These are phyloP conservation scores for Symbiodinium natans DNA, from an alignment of 73 alveolate genomes.

Conservation along the genomic window DNA sequence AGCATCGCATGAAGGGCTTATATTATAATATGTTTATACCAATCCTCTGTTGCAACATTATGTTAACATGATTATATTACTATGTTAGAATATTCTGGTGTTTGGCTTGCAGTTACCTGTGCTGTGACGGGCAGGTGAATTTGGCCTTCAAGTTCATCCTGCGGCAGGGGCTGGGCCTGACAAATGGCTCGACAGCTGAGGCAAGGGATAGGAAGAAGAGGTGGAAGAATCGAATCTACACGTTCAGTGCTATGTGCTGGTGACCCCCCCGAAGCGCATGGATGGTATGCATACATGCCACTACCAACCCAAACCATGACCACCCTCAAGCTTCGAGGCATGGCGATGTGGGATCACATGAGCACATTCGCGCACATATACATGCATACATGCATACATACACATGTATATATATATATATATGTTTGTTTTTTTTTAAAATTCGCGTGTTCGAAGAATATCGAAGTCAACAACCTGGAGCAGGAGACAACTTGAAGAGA, in stretches of 20 bases:
- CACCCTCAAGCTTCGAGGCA: background rate
- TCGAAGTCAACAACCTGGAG: too few relatives aligned
- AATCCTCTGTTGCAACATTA: background rate
- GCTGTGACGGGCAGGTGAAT: background rate
- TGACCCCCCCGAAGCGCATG: too few relatives aligned
- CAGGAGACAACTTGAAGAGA: too few relatives aligned
- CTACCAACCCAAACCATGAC: background rate
- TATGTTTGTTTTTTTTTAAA: background rate
- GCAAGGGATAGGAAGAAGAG: background rate
- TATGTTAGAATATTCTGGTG: too few relatives aligned
- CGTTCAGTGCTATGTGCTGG: too few relatives aligned
- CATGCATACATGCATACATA: background rate
- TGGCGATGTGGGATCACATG: too few relatives aligned
- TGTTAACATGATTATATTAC: background rate
- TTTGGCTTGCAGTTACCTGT: too few relatives aligned
- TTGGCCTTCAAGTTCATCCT: slow-evolving; percentile 40
- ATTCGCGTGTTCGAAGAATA: too few relatives aligned
- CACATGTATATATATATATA: background rate
- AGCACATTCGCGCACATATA: background rate
- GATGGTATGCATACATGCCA: background rate
- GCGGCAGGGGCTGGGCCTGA: slow-evolving; percentile 65
- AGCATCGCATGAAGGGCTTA: background rate
- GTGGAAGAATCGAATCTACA: background rate
- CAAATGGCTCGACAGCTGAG: slow-evolving; percentile 53
- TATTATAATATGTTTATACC: too few relatives aligned